Evolutionary conservation across 2,329 filamentous ascomycete species (phyloP).

Genomic region (Cladosporium sp.): DNA sequence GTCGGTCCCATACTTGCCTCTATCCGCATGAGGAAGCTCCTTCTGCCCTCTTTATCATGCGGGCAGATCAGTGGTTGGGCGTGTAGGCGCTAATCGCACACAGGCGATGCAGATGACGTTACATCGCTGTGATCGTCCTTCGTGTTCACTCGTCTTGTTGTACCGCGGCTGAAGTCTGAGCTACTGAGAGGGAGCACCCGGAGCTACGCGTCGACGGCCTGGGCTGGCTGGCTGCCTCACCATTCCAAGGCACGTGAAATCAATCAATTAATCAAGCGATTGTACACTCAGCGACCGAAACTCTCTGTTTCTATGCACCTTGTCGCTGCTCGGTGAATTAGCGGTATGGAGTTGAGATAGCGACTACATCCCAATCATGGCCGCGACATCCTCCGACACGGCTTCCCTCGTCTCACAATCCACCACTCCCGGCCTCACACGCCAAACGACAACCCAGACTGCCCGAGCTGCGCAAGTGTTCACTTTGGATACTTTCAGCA

Average conservation of each 20-base stretch:
- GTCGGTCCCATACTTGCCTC: background rate
- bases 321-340: background rate
- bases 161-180: conserved; percentile 7
- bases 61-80: conserved; percentile 3
- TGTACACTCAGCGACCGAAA: background rate
- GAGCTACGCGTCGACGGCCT: too few species aligned
- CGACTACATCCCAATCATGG: conserved; percentile 25
- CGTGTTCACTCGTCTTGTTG: too few species aligned
- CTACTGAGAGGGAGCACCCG: background rate
- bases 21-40: conserved; percentile 9
- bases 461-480: conserved; percentile 50
- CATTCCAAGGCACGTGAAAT: too few species aligned
- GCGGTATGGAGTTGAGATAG: conserved; percentile 14
- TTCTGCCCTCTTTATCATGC: conserved; percentile 1
- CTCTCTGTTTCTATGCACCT: background rate
- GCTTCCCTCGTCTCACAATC: conserved; percentile 39
- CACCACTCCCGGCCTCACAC: conserved; percentile 20
- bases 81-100: background rate
- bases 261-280: background rate
- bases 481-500: conserved; percentile 70
- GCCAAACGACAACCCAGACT: conserved; percentile 22
- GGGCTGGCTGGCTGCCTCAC: too few species aligned
- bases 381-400: conserved; percentile 35
- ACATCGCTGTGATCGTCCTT: background rate
- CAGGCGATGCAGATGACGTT: conserved; percentile 7